Conservation (phyloP, 78 protist species). For the Emiliania huxleyi region DNA sequence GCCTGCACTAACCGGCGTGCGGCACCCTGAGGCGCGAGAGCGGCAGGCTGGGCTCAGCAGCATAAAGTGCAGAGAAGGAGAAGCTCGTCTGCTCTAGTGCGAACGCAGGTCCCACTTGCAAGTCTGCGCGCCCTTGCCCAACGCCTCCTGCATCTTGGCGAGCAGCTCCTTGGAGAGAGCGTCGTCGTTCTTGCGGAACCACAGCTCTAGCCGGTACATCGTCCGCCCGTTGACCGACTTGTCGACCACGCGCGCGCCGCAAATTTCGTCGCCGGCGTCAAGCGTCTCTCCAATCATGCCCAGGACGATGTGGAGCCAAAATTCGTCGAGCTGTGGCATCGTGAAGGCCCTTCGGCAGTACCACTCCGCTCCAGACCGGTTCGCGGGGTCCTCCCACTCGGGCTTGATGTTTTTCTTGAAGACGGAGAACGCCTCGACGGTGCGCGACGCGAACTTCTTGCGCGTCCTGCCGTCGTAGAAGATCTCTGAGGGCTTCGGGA, state of each 20-base stretch:
- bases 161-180: not conserved
- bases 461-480: not conserved
- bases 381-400: slow-evolving; percentile 13
- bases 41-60: too few species aligned
- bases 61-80: too few species aligned
- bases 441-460: not conserved
- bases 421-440: slow-evolving; percentile 6
- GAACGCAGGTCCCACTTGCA: not conserved
- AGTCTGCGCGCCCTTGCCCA: not conserved
- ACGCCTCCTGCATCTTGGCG: not conserved
- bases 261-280: not conserved
- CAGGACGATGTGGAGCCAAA: not conserved
- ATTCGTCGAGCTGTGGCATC: not conserved
- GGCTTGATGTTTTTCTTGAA: slow-evolving; percentile 18
- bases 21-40: too few species aligned
- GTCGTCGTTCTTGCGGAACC: not conserved
- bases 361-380: not conserved
- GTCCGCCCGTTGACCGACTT: not conserved
- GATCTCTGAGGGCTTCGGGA: not conserved
- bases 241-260: slow-evolving; percentile 21
- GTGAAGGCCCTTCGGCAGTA: not conserved
- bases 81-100: too few species aligned
- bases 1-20: too few species aligned
- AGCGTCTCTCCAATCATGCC: slow-evolving; percentile 21
- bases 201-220: not conserved